phyloP scores from a whole-genome alignment of 768 basidiomycete genomes.

The Termitomyces sp. region DNA sequence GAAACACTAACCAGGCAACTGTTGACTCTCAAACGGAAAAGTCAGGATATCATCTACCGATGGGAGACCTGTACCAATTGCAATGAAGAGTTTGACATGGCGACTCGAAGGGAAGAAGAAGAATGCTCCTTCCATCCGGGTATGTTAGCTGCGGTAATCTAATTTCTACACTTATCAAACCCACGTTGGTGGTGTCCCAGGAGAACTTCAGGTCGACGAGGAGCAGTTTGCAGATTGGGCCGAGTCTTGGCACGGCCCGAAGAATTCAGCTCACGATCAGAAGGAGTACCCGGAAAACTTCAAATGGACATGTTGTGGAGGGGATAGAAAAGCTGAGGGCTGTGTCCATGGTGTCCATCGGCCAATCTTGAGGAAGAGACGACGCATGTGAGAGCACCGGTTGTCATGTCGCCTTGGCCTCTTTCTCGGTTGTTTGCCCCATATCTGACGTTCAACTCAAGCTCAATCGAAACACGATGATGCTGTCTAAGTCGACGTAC shows the following conservation, averaged over 20 bases:
- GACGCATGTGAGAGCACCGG: constrained; percentile 18
- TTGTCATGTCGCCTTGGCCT: not conserved
- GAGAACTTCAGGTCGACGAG: constrained; percentile 35
- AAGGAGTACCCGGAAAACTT: constrained; percentile 42
- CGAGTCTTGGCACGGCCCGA: constrained; percentile 40
- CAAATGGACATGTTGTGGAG: constrained; percentile 47
- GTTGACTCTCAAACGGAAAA: constrained; percentile 32
- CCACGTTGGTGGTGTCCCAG: constrained; percentile 17
- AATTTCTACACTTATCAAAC: not conserved
- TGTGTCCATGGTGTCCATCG: constrained; percentile 36
- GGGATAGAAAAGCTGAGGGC: constrained; percentile 28
- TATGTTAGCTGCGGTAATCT: constrained; percentile 17
- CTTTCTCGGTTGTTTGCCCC: not conserved
- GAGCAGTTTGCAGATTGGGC: constrained; percentile 42
- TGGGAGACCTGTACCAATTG: constrained; percentile 47
- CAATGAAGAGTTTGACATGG: constrained; percentile 40
- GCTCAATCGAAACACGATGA: not conserved
- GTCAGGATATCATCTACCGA: constrained; percentile 31
- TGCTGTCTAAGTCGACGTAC: not conserved
- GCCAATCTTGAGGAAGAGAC: constrained; percentile 29
- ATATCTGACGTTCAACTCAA: not conserved
- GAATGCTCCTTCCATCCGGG: constrained; percentile 52
- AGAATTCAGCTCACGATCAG: constrained; percentile 36
- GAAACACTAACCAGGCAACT: constrained; percentile 39
- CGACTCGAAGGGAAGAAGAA: constrained; percentile 26